These are phyloP conservation scores for Liriodendron chinense DNA, from an alignment of 164 flowering plant species.

Conservation along the genomic window DNA sequence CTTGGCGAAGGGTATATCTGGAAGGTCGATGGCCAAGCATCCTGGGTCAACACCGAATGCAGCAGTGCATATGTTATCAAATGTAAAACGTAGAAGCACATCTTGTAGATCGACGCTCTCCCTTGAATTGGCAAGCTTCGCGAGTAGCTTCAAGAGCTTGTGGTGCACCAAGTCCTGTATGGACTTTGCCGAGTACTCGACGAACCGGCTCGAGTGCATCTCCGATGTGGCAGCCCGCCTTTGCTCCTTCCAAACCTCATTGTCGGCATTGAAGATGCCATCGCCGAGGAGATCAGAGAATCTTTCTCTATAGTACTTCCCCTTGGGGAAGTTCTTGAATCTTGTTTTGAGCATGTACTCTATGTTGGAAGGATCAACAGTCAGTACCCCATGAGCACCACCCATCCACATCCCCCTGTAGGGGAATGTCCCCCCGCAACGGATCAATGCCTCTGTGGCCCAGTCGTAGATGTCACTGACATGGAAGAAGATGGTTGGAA, in stretches of 20 bases:
- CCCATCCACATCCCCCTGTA: slow-evolving; percentile 51
- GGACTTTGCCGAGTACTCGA: slow-evolving; percentile 34
- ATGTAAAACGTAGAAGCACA: slow-evolving; percentile 59
- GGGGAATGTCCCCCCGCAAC: slow-evolving; percentile 42
- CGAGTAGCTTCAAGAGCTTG: slow-evolving; percentile 41
- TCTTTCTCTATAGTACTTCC: slow-evolving; percentile 50
- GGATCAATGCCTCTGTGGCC: slow-evolving; percentile 32
- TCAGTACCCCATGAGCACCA: slow-evolving; percentile 41
- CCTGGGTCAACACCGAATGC: slow-evolving; percentile 67
- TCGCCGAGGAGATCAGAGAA: slow-evolving; percentile 63
- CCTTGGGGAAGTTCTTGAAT: slow-evolving; percentile 80
- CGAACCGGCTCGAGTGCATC: slow-evolving; percentile 55
- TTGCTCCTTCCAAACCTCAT: slow-evolving; percentile 57
- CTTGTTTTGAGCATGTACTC: slow-evolving; percentile 73
- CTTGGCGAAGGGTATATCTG: slow-evolving; percentile 51
- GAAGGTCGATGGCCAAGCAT: slow-evolving; percentile 41
- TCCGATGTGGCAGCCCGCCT: slow-evolving; percentile 45
- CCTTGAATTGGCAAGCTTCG: slow-evolving; percentile 22
- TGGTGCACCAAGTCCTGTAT: slow-evolving; percentile 42
- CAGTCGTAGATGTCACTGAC: slow-evolving; percentile 34
- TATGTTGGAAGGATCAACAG: slow-evolving; percentile 53
- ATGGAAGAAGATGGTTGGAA: slow-evolving; percentile 43
- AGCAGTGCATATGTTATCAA: slow-evolving; percentile 60
- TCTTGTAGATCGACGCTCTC: slow-evolving; percentile 53
- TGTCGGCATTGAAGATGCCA: slow-evolving; percentile 81